Evolutionary conservation across 148 eudicot genomes (phyloP), one percentile per base, ranked within the genome.

Genomic region (Heliosperma pusillum): DNA sequence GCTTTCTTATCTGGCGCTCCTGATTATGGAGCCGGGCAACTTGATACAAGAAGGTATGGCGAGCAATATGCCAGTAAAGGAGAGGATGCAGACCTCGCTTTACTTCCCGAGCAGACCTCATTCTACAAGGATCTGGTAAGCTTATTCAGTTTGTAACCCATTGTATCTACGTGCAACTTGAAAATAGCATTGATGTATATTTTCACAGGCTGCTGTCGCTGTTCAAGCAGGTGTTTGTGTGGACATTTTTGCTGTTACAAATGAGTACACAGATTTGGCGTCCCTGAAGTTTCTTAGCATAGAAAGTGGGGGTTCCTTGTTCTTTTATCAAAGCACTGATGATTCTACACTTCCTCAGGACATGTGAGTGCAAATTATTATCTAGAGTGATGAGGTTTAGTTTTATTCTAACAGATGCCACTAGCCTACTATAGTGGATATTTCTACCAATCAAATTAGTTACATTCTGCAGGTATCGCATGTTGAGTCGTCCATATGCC

Each of bases 151-250:
- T 79, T 52, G 26, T 50, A 26, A 13, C 78, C 19, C 19, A 60
- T 27, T 13, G 40, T 30, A 27, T 52, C 56, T 50, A 64, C 58
- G 15, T 44, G 9, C 11, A n/a, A 70, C 16, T 72, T 67, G 56
- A 42, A 72, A 75, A 67, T 44, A 80, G 76, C 62, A 70, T 83
- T 87, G 81, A 79, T 76, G 75, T 83, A 68, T 79, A 66, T 89
- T 21, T 87, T 82, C 81, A 76, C 93, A 94, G 98, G 98, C 98
- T 87, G 93, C 97, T 79, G 90, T 89, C 66, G 98, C 98, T 83
- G 98, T 89, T 85, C 98, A 94, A 92, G 83, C 97, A 80, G 98
- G 98, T 88, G 98, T 94, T 72, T 94, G 98, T 81, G 93, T 94
- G 71, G 98, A 94, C 88, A 80, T 94, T 79, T 88, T 92, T 87